Evolutionary conservation across 2,329 filamentous ascomycete species (phyloP).

Genomic region (Acrodontium crateriforme): DNA sequence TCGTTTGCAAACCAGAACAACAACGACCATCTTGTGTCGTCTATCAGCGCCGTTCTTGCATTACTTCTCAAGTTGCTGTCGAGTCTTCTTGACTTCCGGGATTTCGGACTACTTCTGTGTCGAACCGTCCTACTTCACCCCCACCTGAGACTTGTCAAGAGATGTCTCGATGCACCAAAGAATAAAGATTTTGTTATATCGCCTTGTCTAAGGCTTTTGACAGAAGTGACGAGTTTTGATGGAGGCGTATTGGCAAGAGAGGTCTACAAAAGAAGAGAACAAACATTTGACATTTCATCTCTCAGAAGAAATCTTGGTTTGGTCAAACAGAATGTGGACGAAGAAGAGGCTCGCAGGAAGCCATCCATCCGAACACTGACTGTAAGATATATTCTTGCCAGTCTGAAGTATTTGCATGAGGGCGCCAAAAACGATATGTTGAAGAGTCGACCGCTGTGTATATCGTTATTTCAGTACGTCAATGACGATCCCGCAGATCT

Average conservation of each 20-base stretch:
- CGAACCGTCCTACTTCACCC: slow-evolving; percentile 68
- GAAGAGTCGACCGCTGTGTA: slow-evolving; percentile 55
- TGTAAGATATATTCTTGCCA: slow-evolving; percentile 64
- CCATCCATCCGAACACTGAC: slow-evolving; percentile 75
- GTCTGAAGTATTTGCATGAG: slow-evolving; percentile 63
- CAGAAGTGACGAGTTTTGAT: slow-evolving; percentile 74
- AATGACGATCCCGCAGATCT: slow-evolving; percentile 64
- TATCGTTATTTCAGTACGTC: slow-evolving; percentile 61
- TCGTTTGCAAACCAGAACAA: slow-evolving; percentile 65
- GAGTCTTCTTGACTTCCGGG: slow-evolving; percentile 55
- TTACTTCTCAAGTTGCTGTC: slow-evolving; percentile 70
- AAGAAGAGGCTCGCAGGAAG: slow-evolving; percentile 48
- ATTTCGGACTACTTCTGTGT: slow-evolving; percentile 64
- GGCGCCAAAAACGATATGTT: slow-evolving; percentile 72
- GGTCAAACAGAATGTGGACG: slow-evolving; percentile 32
- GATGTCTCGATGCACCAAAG: slow-evolving; percentile 65
- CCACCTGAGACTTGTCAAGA: slow-evolving; percentile 67
- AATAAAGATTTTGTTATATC: slow-evolving; percentile 80
- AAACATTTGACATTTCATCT: slow-evolving; percentile 56
- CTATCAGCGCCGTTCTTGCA: slow-evolving; percentile 66
- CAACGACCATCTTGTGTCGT: slow-evolving; percentile 67
- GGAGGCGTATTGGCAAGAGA: slow-evolving; percentile 66
- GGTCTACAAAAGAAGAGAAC: slow-evolving; percentile 64
- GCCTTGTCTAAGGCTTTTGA: slow-evolving; percentile 71
- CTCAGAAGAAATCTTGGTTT: slow-evolving; percentile 69